Evolutionary conservation across 2,329 filamentous ascomycete species (phyloP).

Genomic region (Hymenoscyphus linearis): DNA sequence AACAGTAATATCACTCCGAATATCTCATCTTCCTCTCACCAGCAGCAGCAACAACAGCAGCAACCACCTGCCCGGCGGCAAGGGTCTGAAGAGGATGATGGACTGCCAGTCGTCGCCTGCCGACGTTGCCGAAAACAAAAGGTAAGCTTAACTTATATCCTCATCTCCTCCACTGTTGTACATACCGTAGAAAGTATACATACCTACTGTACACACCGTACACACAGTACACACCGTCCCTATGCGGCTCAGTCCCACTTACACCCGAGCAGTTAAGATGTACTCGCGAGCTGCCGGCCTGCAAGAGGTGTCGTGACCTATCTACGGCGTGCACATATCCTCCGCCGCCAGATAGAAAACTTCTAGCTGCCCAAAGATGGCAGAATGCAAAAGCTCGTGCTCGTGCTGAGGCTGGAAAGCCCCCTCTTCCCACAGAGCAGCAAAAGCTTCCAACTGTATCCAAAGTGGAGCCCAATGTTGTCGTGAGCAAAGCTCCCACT

Average conservation of each 20-base stretch:
- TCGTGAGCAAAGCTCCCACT: background rate
- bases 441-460: background rate
- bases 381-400: conserved; percentile 17
- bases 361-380: conserved; percentile 15
- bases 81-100: background rate
- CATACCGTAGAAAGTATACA: background rate
- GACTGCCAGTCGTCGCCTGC: conserved; percentile 11
- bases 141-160: conserved; percentile 10
- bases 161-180: background rate
- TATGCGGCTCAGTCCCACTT: background rate
- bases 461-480: background rate
- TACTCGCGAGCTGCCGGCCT: conserved; percentile 17
- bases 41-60: no score
- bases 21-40: background rate
- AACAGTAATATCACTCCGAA: background rate
- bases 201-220: background rate
- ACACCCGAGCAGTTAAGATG: conserved; percentile 14
- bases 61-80: background rate
- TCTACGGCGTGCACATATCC: conserved; percentile 19
- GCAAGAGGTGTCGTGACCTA: conserved; percentile 18
- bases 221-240: background rate
- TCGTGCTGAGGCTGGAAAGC: background rate
- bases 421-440: background rate
- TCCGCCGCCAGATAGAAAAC: conserved; percentile 19
- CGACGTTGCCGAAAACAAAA: conserved; percentile 21